Conservation (phyloP, 345 rosid genomes). For the Clausena lansium region DNA sequence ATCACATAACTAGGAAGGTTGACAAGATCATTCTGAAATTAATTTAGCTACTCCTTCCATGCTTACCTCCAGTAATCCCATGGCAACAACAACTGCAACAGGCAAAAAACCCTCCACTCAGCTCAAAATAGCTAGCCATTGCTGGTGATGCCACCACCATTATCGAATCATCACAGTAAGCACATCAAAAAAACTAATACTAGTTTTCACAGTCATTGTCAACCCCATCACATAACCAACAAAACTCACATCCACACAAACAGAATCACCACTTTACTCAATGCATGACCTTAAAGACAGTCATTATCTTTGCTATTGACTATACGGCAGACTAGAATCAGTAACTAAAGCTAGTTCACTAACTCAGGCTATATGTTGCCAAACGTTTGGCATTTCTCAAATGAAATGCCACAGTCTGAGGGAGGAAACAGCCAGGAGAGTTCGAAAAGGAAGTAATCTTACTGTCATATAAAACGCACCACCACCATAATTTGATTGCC, state of each 20-base stretch:
- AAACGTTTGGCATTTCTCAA: conserved; percentile 2
- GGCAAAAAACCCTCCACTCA: background rate
- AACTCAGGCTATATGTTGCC: background rate
- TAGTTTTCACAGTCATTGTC: too few relatives aligned
- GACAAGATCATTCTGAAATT: background rate
- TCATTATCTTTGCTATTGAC: background rate
- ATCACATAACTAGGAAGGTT: background rate
- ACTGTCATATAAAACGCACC: conserved; percentile 59
- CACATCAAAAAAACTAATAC: background rate
- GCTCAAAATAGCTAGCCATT: background rate
- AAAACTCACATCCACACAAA: background rate
- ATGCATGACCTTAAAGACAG: background rate
- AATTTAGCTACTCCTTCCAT: background rate
- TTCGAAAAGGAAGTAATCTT: conserved; percentile 24
- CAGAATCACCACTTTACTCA: background rate
- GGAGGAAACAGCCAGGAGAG: background rate
- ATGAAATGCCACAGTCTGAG: background rate
- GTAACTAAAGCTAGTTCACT: background rate
- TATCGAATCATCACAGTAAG: background rate
- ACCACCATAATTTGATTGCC: conserved; percentile 52
- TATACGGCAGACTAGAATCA: background rate
- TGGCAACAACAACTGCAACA: conserved; percentile 2
- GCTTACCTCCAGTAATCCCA: background rate
- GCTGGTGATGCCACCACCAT: background rate
- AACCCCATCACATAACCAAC: background rate